phyloP scores from a whole-genome alignment of 352 stramenopile species.

The Phytopythium litorale region DNA sequence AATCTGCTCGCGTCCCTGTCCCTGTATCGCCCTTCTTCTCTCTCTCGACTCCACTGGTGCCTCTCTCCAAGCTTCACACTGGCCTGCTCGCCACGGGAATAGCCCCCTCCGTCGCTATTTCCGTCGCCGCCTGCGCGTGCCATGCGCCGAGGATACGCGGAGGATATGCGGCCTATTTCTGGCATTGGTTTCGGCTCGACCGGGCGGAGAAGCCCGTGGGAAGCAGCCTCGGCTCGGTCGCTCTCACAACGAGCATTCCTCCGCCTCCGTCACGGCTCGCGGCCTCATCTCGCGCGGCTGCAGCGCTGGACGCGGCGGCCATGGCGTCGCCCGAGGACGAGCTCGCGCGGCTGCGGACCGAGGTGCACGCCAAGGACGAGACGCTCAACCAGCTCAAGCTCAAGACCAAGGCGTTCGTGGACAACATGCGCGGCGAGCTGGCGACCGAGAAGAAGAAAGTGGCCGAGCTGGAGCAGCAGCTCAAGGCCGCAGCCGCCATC shows the following conservation, averaged over 20 bases:
- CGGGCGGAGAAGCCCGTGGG: too few species aligned
- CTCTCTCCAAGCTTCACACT: too few species aligned
- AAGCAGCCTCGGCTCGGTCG: too few species aligned
- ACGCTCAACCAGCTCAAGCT: conserved; percentile 78
- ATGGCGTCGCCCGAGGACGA: conserved; percentile 24
- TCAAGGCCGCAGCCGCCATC: conserved; percentile 18
- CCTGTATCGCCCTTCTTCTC: too few species aligned
- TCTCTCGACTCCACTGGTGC: too few species aligned
- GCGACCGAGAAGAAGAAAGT: conserved; percentile 66
- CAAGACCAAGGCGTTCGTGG: conserved; percentile 83
- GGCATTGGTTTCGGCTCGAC: background rate
- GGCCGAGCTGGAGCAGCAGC: conserved; percentile 42
- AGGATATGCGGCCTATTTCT: background rate
- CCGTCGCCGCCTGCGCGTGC: too few species aligned
- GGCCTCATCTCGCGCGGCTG: background rate
- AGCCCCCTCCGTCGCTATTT: too few species aligned
- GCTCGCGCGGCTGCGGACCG: conserved; percentile 46
- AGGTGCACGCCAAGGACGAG: conserved; percentile 71
- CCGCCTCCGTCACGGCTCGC: background rate
- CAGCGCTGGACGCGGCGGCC: background rate
- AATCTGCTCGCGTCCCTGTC: background rate
- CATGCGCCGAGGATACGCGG: too few species aligned
- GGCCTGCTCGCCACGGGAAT: too few species aligned
- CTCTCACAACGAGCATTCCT: background rate
- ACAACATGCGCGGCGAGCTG: conserved; percentile 70